Base-by-base conservation (phyloP, 169 alveolate species). In the Cryptosporidium viatorum region DNA sequence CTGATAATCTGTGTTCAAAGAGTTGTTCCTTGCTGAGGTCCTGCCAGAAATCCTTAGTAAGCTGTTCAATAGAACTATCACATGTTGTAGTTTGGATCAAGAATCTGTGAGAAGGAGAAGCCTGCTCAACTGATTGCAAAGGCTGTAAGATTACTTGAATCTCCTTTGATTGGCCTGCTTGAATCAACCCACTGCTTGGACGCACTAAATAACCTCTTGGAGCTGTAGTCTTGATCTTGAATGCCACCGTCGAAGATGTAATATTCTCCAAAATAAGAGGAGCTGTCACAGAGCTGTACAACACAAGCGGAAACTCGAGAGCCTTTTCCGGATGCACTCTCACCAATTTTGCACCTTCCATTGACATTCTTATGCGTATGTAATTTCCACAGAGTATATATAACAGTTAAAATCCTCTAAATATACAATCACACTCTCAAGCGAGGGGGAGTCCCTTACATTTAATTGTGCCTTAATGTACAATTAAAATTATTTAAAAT, bases 111-210 rank as follows among this genome's bases (percentile, higher is more conserved):
- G 93, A 93, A 29, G 94, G 93, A 41, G 92, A 86, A 67, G 92
- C 93, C 37, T 95, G 97, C 51, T 93, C 94, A 71, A 93, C 96
- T 31, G 95, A 92, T 45, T 80, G 89, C 29, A 94, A 91, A 23
- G 97, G 97, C 85, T 95, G 97, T 26, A 95, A 92, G 50, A 95
- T 95, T 51, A 95, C 94, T 74, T 95, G 97, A 31, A 95, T 91
- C 43, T 93, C 94, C 43, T 91, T 93, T 9, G 93, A 68, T 58
- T 94, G 97, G 9, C 93, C 94, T 23, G 96, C 94, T 75, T 89
- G 93, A 69, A 95, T 93, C 73, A 94, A 84, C 7, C 97, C 97
- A 60, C 94, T 93, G 35, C 95, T 91, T 31, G 97, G 97, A 43
- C 97, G 85, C 3, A 95, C 97, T 45, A 95, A 92, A 87, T 95